Base-by-base conservation (phyloP, 129 eudicot genomes). In the Erigeron canadensis region DNA sequence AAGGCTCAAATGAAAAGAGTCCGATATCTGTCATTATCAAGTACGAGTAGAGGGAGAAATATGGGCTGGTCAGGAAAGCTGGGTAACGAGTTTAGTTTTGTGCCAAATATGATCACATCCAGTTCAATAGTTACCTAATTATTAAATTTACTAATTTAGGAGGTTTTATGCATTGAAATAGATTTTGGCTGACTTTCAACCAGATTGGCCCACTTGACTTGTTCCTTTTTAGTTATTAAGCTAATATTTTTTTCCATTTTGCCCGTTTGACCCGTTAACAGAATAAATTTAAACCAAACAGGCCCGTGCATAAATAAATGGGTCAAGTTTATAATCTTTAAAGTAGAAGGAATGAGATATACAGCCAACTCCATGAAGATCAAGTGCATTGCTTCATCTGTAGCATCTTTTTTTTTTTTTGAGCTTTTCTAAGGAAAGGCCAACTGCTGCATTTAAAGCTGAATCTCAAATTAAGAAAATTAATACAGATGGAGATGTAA, bases 361-460 rank as follows among this genome's bases (percentile, higher is more conserved):
- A 89, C 98, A 89, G 82, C 96, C 86, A 74, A 94, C 89, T 79
- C 98, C 98, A 77, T 89, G 81, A 78, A 94, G 96, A 94, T 85
- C 62, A 81, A 87, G 76, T 82, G 89, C 96, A 94, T 85, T 6
- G 76, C 90, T 76, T 84, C 96, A 83, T 87, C 86, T 81, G 15
- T 48, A 71, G 91, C 82, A 78, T 94, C 89, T 73, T 89, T 75
- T 96, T 79, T 82, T 93, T 81, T 83, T 94, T 45, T 84, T 65
- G 87, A 94, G 89, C 81, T 85, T 86, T 84, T 94, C 97, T 74
- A 94, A 77, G 44, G 80, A 80, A 83, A 94, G 91, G 39, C 98
- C 98, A 74, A 86, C 58, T 62, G 92, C 97, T n/a, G 98, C 97
- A 67, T 96, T 94, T 58, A 94, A 45, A 81, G 89, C 97, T 94